phyloP scores from a whole-genome alignment of 2,329 filamentous ascomycete species.

The Aspergillus ochraceoroseus region DNA sequence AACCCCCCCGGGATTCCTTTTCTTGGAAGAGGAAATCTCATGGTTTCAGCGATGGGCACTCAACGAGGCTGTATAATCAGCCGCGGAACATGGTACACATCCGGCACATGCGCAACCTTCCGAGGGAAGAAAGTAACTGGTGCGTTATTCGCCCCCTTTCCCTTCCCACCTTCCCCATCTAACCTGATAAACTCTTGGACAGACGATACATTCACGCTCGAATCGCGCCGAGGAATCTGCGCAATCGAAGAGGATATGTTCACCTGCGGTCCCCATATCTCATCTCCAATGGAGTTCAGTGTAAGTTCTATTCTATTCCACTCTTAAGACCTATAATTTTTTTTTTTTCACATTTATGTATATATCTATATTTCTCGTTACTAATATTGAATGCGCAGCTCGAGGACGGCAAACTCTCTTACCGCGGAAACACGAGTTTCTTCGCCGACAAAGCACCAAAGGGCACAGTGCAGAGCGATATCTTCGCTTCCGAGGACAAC shows the following conservation, averaged over 20 bases:
- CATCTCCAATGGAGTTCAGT: constrained; percentile 28
- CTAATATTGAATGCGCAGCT: constrained; percentile 18
- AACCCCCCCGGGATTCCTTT: constrained; percentile 48
- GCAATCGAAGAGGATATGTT: constrained; percentile 52
- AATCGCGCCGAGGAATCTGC: constrained; percentile 57
- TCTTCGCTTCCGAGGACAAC: constrained; percentile 31
- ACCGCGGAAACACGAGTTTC: constrained; percentile 35
- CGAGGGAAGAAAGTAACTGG: constrained; percentile 27
- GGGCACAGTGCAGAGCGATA: constrained; percentile 31
- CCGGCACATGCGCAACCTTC: constrained; percentile 62
- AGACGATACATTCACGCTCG: constrained; percentile 49
- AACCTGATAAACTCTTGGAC: neutral
- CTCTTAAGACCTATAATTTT: too few species aligned
- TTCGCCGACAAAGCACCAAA: constrained; percentile 39
- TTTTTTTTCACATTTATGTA: neutral
- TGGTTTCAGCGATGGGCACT: constrained; percentile 44
- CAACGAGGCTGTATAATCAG: constrained; percentile 61
- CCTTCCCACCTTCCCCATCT: neutral
- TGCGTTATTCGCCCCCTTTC: constrained; percentile 17
- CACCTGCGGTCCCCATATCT: constrained; percentile 46
- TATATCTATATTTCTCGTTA: neutral
- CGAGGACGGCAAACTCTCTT: constrained; percentile 32
- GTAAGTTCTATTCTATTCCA: constrained; percentile 20
- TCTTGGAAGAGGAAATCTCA: constrained; percentile 57
- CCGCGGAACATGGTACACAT: constrained; percentile 62